Evolutionary conservation across 371 early-diverging fungal species (phyloP), one percentile per base, ranked within the genome.

Genomic region (Coemansia sp.): DNA sequence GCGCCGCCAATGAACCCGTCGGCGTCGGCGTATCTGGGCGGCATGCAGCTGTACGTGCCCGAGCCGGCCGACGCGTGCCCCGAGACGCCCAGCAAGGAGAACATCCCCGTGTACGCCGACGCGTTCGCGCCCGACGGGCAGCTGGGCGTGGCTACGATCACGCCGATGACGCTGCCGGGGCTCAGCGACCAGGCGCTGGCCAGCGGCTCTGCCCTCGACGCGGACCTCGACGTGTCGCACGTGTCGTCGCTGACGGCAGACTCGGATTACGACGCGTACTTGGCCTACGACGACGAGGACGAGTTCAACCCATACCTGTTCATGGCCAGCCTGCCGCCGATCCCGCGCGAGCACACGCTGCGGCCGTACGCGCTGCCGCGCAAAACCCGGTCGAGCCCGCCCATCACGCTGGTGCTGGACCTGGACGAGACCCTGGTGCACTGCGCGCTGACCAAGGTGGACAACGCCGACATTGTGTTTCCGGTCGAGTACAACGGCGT

Each of bases 381-480:
- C 38, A 88, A 86, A 66, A 81, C 86, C 11, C 69, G 68, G 10
- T 70, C 83, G 3, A 77, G 76, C 14, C 88, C 85, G 48, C 81
- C 80, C 5, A 85, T 84, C 42, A 88, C 89, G 5, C 77, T 86
- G 20, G 84, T 91, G 0, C 66, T 90, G 55, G 90, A 90, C 63
- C 68, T 90, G 45, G 90, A 90, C 66, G 89, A 91, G 59, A 91
- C 91, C 0, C 78, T 90, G 10, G 91, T 90, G 4, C 89, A 89
- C 62, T 90, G 88, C 53, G 81, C 82, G 7, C 82, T 85, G 10
- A 66, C 63, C 5, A 69, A 75, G 12, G 71, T 82, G 12, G 80
- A 79, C 64, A 77, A 72, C 67, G 57, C 82, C 5, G 85, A 87
- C 60, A 62, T 87, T 41, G 69, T 74, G 20, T 87, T 86, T 36